Base-by-base conservation (phyloP, 2,329 filamentous ascomycete genomes). In the Fusarium pseudograminearum region DNA sequence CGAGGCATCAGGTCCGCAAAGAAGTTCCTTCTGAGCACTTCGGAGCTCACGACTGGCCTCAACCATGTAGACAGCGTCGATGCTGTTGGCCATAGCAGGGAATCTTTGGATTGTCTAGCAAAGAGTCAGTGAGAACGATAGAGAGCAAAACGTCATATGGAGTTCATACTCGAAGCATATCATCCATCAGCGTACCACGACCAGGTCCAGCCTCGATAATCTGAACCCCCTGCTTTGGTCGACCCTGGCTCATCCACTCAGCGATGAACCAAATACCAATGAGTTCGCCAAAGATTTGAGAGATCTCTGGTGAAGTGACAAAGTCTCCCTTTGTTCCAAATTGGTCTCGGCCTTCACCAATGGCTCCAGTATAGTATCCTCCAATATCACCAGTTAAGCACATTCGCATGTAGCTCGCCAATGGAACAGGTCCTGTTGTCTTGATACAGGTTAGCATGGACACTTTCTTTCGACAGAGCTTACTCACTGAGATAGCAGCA, bases 351-450 rank as follows among this genome's bases (percentile, higher is more conserved):
- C 87, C 90, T 63, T 88, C 81, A 11, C 86, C 85, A 44, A 90
- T 86, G 26, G 89, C 88, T 7, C 91, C 88, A 1, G 94, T 98
- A 81, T 99, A 99, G 83, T 99, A 99, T 56, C 96, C 96, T 61
- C 93, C 94, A 40, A 93, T 82, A 65, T 96, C 93, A 14, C 93
- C 92, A 1, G 96, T 99, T 69, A 99, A 88, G 79, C 95, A 98
- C 90, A 98, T 97, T 78, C 96, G 94, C 96, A 99, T 99, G 80
- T 94, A 99, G 54, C 93, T 91, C 7, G 96, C 94, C 65, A 99
- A 87, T 1, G 96, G 93, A 30, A 98, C 90, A 6, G 96, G 95
- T 0, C 96, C 96, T 14, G 96, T 98, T 41, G 91, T 81, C 82
- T 84, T 42, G 45, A 53, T 36, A 33, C 42, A 26, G 38, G 24